Percentiles rank a stretch among this genome's conserved stretches.
Evolutionary conservation across 225 moss, liverwort and hornwort genomes (phyloP).

Genomic region (Climacium dendroides): DNA sequence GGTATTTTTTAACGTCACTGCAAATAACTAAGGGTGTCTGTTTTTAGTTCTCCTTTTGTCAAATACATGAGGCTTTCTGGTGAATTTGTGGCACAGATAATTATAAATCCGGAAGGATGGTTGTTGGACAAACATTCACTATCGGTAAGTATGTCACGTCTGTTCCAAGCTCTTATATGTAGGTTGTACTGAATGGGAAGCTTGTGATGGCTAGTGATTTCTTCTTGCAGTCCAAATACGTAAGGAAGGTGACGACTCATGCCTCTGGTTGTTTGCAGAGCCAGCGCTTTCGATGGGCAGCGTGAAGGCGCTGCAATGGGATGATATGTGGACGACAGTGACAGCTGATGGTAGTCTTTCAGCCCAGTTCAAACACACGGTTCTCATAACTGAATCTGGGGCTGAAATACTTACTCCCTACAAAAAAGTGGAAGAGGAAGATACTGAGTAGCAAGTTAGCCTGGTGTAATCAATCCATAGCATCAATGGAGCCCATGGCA

Average conservation of each 20-base stretch:
- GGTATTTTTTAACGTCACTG: background rate
- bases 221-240: background rate
- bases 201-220: background rate
- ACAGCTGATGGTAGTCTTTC: conserved; percentile 79
- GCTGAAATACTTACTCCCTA: conserved; percentile 55
- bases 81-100: conserved; percentile 46
- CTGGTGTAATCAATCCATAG: background rate
- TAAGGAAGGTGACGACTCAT: background rate
- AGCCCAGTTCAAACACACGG: conserved; percentile 74
- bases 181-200: background rate
- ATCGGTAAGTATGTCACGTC: conserved; percentile 38
- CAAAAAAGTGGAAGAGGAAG: conserved; percentile 1
- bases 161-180: background rate
- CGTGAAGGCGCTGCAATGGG: conserved; percentile 70
- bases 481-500: background rate
- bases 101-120: conserved; percentile 67
- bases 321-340: conserved; percentile 79
- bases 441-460: conserved; percentile 4
- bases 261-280: conserved; percentile 27
- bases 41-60: background rate
- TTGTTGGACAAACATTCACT: conserved; percentile 76
- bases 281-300: conserved; percentile 74
- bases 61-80: background rate
- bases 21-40: background rate
- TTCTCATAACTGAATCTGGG: conserved; percentile 68